phyloP scores from a whole-genome alignment of 1,284 basidiomycete species.

The Cutaneotrichosporon sp. region DNA sequence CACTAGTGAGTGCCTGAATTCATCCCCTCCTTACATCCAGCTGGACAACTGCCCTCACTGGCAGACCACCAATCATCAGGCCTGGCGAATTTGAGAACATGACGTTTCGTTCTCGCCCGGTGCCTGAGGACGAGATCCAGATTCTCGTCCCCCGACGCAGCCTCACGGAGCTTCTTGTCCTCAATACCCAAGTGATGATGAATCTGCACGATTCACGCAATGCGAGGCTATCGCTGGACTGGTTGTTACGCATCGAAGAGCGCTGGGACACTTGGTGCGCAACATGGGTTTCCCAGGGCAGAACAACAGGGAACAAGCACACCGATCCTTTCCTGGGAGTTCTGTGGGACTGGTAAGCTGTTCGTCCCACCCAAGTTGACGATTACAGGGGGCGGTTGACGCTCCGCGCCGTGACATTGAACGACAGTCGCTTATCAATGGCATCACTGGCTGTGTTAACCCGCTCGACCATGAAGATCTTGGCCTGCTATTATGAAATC shows the following conservation, averaged over 20 bases:
- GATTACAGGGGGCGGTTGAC: conserved; percentile 16
- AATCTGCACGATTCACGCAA: conserved; percentile 15
- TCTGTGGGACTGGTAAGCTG: conserved; percentile 18
- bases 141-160: conserved; percentile 14
- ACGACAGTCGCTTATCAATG: conserved; percentile 15
- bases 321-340: conserved; percentile 14
- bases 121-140: not conserved
- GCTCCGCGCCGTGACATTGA: conserved; percentile 10
- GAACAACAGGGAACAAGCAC: conserved; percentile 10
- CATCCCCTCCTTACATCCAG: not conserved
- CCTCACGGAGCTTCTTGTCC: conserved; percentile 15
- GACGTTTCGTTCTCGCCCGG: conserved; percentile 12
- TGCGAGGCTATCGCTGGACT: conserved; percentile 12
- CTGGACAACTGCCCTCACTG: conserved; percentile 11
- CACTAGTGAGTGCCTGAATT: conserved; percentile 11
- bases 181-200: conserved; percentile 20
- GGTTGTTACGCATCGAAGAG: conserved; percentile 16
- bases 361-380: not conserved
- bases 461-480: conserved; percentile 16
- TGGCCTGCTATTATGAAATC: conserved; percentile 7
- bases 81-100: conserved; percentile 21
- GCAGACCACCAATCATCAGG: conserved; percentile 9
- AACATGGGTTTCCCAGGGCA: conserved; percentile 12
- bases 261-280: conserved; percentile 14
- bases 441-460: conserved; percentile 19